Evolutionary conservation across 2,329 filamentous ascomycete genomes (phyloP), one percentile per base, ranked within the genome.

Genomic region (Elsinoe arachidis): DNA sequence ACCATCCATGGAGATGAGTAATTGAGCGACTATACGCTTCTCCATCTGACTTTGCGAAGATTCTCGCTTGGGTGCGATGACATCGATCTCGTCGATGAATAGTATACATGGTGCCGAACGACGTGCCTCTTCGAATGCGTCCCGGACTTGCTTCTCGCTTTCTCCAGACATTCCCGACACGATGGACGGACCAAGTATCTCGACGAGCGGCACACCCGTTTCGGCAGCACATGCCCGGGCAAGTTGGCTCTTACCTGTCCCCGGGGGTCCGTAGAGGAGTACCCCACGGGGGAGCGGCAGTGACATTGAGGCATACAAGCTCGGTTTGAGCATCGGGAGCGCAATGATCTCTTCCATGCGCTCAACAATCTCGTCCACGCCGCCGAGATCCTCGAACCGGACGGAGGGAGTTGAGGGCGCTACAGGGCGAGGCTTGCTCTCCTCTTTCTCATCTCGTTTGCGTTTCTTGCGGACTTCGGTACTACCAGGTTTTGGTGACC

Each of bases 21-120:
- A 83, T 67, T 95, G 88, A 0, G 84, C 82, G 11, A 95, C 86
- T 61, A 95, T 93, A 55, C 90, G 79, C 67, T 90, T 88, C 68
- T 96, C 90, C 83, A 95, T 92, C 62, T 96, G 90, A 66, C 87
- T 85, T 66, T 93, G 87, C 1, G 87, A 84, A 56, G 83, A 88
- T 61, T 95, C 89, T 57, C 87, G 80, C 69, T 95, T 95, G 0
- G 88, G 88, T 52, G 90, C 88, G 65, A 97, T 93, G 3, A 87
- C 86, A 70, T 99, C 91, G 55, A 97, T 88, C 64, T 96, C 87
- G 63, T 96, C 90, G 58, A 97, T 87, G 66, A 96, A 95, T 3
- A 99, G 80, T 4, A 99, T 78, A 66, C 90, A 95, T 0, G 93
- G 93, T 0, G 92, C 91, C 37, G 91, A 79, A 57, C 83, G 81